Conservation (phyloP, 345 rosid genomes). For the Durio zibethinus region DNA sequence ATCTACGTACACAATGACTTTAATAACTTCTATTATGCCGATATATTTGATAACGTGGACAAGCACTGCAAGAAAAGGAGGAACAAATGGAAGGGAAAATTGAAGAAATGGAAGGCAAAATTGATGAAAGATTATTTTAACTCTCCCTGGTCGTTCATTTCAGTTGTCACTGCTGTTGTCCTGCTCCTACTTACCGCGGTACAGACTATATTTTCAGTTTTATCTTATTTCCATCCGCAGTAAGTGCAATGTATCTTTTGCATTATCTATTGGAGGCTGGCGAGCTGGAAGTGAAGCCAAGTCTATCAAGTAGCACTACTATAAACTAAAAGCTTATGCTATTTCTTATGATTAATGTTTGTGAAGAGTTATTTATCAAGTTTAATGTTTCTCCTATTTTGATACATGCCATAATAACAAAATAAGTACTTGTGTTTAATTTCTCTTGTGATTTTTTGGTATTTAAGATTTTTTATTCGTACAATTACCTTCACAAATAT, state of each 20-base stretch:
- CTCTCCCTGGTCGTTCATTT: background rate
- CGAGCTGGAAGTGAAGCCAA: background rate
- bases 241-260: background rate
- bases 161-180: background rate
- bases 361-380: no score
- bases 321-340: background rate
- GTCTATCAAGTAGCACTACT: background rate
- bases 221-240: background rate
- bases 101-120: constrained; percentile 12
- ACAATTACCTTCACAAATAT: no score
- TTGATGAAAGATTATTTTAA: background rate
- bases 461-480: no score
- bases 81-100: constrained; percentile 13
- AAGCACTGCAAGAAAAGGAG: background rate
- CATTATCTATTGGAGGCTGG: background rate
- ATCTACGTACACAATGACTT: background rate
- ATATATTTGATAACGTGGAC: background rate
- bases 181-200: background rate
- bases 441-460: no score
- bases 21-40: background rate
- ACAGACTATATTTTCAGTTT: background rate
- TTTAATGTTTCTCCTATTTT: no score
- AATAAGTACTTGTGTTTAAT: no score
- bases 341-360: no score
- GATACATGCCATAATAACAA: no score